Conservation (phyloP, 148 eudicot species). For the Chenopodium quinoa region DNA sequence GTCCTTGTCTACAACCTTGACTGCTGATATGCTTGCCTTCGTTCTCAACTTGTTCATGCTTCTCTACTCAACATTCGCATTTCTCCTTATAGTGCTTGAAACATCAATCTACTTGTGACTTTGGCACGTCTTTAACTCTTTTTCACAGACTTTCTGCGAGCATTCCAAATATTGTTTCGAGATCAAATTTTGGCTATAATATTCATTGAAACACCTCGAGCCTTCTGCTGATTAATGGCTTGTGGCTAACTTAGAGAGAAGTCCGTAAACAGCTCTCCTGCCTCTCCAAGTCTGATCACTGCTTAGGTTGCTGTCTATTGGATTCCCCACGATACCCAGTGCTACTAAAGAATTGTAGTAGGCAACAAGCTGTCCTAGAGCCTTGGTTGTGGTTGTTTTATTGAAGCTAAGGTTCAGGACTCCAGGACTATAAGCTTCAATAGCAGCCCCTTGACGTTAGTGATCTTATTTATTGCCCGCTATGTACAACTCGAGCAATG, state of each 20-base stretch:
- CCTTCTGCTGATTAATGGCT: slow-evolving; percentile 75
- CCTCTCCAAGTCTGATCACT: slow-evolving; percentile 52
- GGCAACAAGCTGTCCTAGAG: slow-evolving; percentile 80
- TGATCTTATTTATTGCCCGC: slow-evolving; percentile 86
- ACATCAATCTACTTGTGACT: slow-evolving; percentile 35
- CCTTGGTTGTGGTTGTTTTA: slow-evolving; percentile 74
- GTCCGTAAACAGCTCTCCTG: slow-evolving; percentile 61
- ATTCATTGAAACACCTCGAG: slow-evolving; percentile 59
- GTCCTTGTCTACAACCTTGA: slow-evolving; percentile 24
- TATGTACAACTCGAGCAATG: slow-evolving; percentile 67
- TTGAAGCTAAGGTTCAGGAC: slow-evolving; percentile 88
- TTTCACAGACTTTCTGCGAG: slow-evolving; percentile 45
- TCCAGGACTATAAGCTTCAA: slow-evolving; percentile 73
- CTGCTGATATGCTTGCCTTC: slow-evolving; percentile 28
- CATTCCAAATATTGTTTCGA: slow-evolving; percentile 35
- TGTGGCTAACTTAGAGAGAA: slow-evolving; percentile 79
- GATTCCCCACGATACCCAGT: slow-evolving; percentile 71
- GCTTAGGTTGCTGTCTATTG: slow-evolving; percentile 60
- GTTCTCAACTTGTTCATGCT: slow-evolving; percentile 41
- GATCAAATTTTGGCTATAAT: slow-evolving; percentile 65
- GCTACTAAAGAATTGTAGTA: slow-evolving; percentile 67
- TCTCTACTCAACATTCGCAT: slow-evolving; percentile 36
- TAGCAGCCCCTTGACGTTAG: slow-evolving; percentile 80
- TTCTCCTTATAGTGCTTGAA: slow-evolving; percentile 29
- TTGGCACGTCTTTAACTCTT: slow-evolving; percentile 41